Evolutionary conservation across 2,329 filamentous ascomycete species (phyloP).

Genomic region (Xylogone sp.): DNA sequence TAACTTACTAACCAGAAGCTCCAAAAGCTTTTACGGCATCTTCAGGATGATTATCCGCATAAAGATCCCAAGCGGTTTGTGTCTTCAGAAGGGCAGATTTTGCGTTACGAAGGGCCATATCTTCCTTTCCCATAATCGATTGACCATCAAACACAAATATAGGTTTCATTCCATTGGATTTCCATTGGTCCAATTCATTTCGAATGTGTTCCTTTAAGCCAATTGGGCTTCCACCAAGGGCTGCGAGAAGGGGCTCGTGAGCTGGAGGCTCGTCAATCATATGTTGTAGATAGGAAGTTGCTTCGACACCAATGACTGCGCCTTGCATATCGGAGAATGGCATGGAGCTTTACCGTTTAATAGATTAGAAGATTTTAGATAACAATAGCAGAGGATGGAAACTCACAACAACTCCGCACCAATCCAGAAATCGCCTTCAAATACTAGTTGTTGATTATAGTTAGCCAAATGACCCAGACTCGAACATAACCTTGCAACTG

Average conservation of each 20-base stretch:
- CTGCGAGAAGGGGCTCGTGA: slow-evolving; percentile 84
- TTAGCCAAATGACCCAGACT: background rate
- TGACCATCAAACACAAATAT: slow-evolving; percentile 93
- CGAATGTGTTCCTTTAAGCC: slow-evolving; percentile 74
- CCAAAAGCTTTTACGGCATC: slow-evolving; percentile 86
- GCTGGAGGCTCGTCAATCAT: slow-evolving; percentile 67
- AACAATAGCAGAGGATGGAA: background rate
- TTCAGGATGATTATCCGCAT: slow-evolving; percentile 75
- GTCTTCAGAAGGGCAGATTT: slow-evolving; percentile 66
- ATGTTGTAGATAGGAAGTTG: slow-evolving; percentile 79
- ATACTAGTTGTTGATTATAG: slow-evolving; percentile 3
- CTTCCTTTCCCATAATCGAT: slow-evolving; percentile 71
- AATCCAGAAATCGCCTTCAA: slow-evolving; percentile 10
- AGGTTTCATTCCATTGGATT: slow-evolving; percentile 65
- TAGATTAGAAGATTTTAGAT: background rate
- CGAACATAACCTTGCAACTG: background rate
- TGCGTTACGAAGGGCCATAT: slow-evolving; percentile 60
- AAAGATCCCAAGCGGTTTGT: slow-evolving; percentile 79
- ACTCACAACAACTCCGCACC: slow-evolving; percentile 10
- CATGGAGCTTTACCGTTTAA: slow-evolving; percentile 25
- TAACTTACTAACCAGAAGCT: slow-evolving; percentile 58
- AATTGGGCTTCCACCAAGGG: slow-evolving; percentile 82
- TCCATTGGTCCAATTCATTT: slow-evolving; percentile 70
- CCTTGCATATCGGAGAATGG: slow-evolving; percentile 69
- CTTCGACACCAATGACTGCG: slow-evolving; percentile 79